phyloP scores from a whole-genome alignment of 805 yeast genomes.

The Phaffomyces opuntiae region DNA sequence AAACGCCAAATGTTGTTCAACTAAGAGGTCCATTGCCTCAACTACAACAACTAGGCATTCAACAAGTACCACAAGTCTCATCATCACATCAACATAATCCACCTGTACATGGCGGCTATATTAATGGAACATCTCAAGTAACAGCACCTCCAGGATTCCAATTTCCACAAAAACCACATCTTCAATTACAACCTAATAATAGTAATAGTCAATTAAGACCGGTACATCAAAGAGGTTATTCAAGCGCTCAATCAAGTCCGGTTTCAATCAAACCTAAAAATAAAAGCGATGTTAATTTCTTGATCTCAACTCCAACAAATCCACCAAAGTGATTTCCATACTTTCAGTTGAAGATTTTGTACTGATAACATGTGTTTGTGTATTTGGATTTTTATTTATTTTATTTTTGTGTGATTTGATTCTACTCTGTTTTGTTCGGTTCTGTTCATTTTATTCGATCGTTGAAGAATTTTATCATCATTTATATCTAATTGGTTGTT shows the following conservation, averaged over 20 bases:
- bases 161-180: constrained; percentile 1
- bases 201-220: no score
- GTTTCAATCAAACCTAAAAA: constrained; percentile 1
- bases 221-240: not conserved
- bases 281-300: constrained; percentile 21
- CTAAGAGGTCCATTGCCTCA: not conserved
- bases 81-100: not conserved
- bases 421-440: no score
- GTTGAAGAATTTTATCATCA: no score
- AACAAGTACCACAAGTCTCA: not conserved
- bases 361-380: no score
- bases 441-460: no score
- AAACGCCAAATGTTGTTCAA: not conserved
- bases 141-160: constrained; percentile 1
- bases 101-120: not conserved
- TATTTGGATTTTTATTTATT: no score
- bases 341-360: not conserved
- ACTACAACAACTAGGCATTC: not conserved
- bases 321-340: constrained; percentile 14
- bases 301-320: constrained; percentile 22
- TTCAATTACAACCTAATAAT: not conserved
- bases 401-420: no score
- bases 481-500: no score
- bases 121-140: no score
- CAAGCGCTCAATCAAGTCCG: constrained; percentile 2